Conservation (phyloP, 495 filamentous ascomycete genomes). For the Penicillium goetzii region DNA sequence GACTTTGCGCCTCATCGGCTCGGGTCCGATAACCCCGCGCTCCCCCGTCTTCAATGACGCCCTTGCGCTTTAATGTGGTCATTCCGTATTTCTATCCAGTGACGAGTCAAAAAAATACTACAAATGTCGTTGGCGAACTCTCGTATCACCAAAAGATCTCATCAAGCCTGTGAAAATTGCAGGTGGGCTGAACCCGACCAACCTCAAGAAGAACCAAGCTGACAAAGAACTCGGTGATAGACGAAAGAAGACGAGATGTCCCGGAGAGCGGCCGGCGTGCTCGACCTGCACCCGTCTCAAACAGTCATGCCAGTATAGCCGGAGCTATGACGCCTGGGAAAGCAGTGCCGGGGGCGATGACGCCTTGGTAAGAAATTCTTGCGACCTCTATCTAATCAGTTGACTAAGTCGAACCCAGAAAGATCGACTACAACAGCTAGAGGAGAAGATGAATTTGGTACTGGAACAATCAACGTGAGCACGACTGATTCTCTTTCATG, state of each 20-base stretch:
- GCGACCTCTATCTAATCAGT: too few species aligned
- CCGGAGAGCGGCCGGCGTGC: conserved; percentile 48
- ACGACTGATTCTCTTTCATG: neutral
- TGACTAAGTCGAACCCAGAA: conserved; percentile 31
- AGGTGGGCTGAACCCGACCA: conserved; percentile 26
- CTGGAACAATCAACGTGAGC: conserved; percentile 37
- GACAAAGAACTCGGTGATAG: conserved; percentile 18
- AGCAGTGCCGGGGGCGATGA: conserved; percentile 17
- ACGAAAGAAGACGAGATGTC: conserved; percentile 52
- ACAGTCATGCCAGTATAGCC: conserved; percentile 44
- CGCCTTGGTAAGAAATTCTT: conserved; percentile 26
- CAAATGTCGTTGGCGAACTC: conserved; percentile 16
- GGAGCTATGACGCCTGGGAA: conserved; percentile 21
- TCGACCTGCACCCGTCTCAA: conserved; percentile 47
- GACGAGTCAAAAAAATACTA: neutral
- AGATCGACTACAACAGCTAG: conserved; percentile 44
- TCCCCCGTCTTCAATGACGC: conserved; percentile 7
- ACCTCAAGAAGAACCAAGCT: neutral
- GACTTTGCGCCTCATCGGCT: conserved; percentile 16
- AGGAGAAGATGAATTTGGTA: conserved; percentile 48
- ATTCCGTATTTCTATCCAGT: neutral
- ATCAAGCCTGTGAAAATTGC: conserved; percentile 49
- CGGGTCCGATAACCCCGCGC: conserved; percentile 29
- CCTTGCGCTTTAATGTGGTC: neutral
- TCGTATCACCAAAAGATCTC: conserved; percentile 29